Conservation (phyloP, 441 rosid species). For the Lepidium campestre region DNA sequence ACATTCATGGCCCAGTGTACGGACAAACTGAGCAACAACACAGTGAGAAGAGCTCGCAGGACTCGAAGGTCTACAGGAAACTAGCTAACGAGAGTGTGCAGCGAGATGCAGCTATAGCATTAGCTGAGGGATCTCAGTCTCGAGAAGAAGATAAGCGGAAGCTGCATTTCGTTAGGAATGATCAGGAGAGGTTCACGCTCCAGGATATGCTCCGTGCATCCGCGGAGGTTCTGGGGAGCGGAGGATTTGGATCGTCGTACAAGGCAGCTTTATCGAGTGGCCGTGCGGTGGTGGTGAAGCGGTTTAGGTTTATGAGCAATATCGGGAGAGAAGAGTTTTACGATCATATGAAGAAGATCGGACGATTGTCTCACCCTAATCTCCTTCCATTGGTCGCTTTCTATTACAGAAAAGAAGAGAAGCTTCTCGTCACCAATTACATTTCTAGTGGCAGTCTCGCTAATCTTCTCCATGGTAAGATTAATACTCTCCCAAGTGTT, state of each 20-base stretch:
- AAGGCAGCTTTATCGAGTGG: constrained; percentile 57
- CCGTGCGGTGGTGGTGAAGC: constrained; percentile 65
- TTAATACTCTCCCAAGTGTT: background rate
- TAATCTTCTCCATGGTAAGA: constrained; percentile 67
- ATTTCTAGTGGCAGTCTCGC: constrained; percentile 72
- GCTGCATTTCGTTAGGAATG: constrained; percentile 47
- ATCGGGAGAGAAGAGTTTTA: constrained; percentile 56
- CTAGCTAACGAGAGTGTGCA: constrained; percentile 13
- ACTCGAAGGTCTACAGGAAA: constrained; percentile 25
- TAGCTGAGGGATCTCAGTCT: constrained; percentile 18
- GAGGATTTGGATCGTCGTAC: constrained; percentile 67
- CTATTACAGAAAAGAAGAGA: constrained; percentile 72
- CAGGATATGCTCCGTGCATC: constrained; percentile 76
- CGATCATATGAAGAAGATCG: constrained; percentile 67
- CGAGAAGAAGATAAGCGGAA: constrained; percentile 26
- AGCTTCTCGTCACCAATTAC: constrained; percentile 67
- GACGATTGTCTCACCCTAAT: constrained; percentile 60
- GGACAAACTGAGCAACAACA: constrained; percentile 13
- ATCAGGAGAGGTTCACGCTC: constrained; percentile 55
- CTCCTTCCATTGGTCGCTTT: constrained; percentile 65
- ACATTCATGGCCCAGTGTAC: background rate
- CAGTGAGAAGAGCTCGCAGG: constrained; percentile 18
- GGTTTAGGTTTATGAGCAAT: constrained; percentile 64
- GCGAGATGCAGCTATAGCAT: background rate
- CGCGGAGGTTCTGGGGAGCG: constrained; percentile 73